A percentile compares a stretch with the other conserved stretches of the same genome.
phyloP scores from a whole-genome alignment of 345 rosid genomes.

The Euphorbia tirucalli region DNA sequence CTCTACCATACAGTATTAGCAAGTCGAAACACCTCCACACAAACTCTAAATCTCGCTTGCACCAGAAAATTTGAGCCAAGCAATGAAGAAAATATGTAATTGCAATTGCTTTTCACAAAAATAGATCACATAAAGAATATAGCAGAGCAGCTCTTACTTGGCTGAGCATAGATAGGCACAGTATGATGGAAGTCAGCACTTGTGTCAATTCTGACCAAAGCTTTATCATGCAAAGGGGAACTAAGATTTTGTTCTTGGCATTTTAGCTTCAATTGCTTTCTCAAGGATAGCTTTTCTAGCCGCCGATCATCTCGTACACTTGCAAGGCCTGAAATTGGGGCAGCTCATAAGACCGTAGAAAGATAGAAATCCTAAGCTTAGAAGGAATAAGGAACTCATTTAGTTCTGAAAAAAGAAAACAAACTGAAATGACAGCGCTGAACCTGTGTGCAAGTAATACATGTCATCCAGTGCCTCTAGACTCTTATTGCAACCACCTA shows the following conservation, averaged over 20 bases:
- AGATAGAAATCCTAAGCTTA: not conserved
- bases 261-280: conserved; percentile 87
- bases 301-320: conserved; percentile 47
- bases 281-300: conserved; percentile 71
- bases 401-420: conserved; percentile 1
- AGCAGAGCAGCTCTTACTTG: conserved; percentile 36
- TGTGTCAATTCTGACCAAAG: conserved; percentile 47
- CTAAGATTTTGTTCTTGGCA: conserved; percentile 74
- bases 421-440: conserved; percentile 10
- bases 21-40: not conserved
- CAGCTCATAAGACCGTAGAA: conserved; percentile 7
- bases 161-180: conserved; percentile 42
- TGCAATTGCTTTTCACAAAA: not conserved
- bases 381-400: conserved; percentile 11
- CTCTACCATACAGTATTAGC: not conserved
- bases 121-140: not conserved
- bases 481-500: conserved; percentile 92
- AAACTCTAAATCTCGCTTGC: not conserved
- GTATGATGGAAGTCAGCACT: conserved; percentile 45
- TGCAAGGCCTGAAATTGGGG: conserved; percentile 50
- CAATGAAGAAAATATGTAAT: not conserved
- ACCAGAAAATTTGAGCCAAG: not conserved
- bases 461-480: conserved; percentile 97
- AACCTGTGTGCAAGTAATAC: conserved; percentile 88
- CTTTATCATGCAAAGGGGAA: conserved; percentile 45